These are phyloP conservation scores for Torrubiella hemipterigena DNA, from an alignment of 2,329 filamentous ascomycete species.

Conservation along the genomic window DNA sequence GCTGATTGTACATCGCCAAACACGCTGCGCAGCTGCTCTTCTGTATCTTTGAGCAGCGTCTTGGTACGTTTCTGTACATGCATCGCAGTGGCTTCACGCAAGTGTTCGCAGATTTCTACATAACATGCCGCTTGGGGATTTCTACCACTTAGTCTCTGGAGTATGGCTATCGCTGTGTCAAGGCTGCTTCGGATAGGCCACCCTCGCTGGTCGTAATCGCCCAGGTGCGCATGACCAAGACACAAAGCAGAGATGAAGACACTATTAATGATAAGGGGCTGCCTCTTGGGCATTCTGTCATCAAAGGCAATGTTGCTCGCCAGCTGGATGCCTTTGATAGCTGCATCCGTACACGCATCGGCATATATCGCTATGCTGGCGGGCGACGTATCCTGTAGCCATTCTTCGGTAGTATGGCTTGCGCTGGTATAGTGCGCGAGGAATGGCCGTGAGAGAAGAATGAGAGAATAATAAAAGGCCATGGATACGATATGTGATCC, in stretches of 20 bases:
- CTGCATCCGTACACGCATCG: neutral
- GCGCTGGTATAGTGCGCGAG: constrained; percentile 2
- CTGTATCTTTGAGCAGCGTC: neutral
- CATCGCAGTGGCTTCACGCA: neutral
- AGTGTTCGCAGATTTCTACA: neutral
- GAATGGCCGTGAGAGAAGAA: constrained; percentile 4
- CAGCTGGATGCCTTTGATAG: neutral
- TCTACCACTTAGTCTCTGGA: neutral
- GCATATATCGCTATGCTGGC: neutral
- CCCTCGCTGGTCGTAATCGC: neutral
- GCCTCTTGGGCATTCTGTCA: neutral
- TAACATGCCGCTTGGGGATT: neutral
- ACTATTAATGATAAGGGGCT: neutral
- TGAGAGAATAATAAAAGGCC: constrained; percentile 4
- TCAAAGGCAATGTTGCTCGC: neutral
- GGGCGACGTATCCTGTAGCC: neutral
- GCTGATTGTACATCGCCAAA: neutral
- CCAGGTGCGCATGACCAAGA: neutral
- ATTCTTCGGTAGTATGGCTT: too few relatives aligned
- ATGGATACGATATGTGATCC: constrained; percentile 2
- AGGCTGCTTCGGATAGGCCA: neutral
- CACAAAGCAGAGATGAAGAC: neutral
- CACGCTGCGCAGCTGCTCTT: neutral
- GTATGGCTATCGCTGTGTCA: neutral
- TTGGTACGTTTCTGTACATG: neutral